Evolutionary conservation across 139 green algal genomes (phyloP).

Genomic region (Coccomyxa sp.): DNA sequence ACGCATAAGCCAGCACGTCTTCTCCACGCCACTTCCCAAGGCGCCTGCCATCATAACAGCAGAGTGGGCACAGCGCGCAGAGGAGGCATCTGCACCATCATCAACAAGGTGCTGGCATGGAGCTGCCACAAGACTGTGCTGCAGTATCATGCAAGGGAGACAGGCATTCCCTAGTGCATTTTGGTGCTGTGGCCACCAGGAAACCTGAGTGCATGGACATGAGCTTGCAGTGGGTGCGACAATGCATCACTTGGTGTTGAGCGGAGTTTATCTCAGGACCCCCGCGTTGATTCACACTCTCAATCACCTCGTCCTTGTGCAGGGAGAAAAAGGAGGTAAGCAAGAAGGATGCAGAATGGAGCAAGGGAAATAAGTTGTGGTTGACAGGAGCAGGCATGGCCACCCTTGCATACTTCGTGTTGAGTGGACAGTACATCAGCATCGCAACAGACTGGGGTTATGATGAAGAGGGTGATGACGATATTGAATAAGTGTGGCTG

Average conservation of each 20-base stretch:
- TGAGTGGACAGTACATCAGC: constrained; percentile 48
- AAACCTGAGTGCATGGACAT: background rate
- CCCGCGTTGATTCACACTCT: too few relatives aligned
- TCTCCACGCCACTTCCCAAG: background rate
- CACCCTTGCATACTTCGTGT: constrained; percentile 35
- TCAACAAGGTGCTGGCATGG: background rate
- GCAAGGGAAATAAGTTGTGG: constrained; percentile 40
- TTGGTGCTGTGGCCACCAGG: background rate
- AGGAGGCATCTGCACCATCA: background rate
- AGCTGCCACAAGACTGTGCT: background rate
- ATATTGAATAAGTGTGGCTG: constrained; percentile 3
- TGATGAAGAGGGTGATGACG: constrained; percentile 8
- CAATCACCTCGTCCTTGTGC: background rate
- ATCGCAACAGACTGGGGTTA: constrained; percentile 8
- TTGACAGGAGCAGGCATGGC: constrained; percentile 34
- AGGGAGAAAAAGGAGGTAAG: constrained; percentile 36
- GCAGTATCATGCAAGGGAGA: background rate
- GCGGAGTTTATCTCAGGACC: too few relatives aligned
- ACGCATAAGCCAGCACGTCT: constrained; percentile 1
- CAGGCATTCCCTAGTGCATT: background rate
- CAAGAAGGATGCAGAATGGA: constrained; percentile 37
- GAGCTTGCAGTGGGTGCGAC: background rate
- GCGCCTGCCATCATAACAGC: constrained; percentile 8
- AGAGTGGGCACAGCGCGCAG: constrained; percentile 8
- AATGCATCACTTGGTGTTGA: too few relatives aligned